Evolutionary conservation across 768 basidiomycete species (phyloP).

Genomic region (Tephrocybe sp.): DNA sequence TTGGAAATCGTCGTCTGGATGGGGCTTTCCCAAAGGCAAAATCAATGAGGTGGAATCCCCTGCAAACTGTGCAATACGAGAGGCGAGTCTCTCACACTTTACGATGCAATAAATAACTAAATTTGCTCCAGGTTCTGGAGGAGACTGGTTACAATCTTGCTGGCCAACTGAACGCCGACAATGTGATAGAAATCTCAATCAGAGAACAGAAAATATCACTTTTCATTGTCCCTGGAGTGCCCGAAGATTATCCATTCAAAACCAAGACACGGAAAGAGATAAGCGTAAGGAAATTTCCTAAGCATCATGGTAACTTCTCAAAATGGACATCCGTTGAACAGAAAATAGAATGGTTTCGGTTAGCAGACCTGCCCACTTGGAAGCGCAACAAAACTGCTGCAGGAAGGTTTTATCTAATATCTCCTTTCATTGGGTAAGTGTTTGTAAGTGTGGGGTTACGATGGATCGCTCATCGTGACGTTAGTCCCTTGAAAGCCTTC

Average conservation of each 20-base stretch:
- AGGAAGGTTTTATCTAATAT: conserved; percentile 92
- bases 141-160: conserved; percentile 94
- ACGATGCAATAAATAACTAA: conserved; percentile 10
- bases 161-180: conserved; percentile 59
- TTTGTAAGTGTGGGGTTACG: not conserved
- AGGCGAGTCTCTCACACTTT: conserved; percentile 52
- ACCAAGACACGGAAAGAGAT: conserved; percentile 98
- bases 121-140: conserved; percentile 73
- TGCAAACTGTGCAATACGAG: conserved; percentile 84
- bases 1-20: conserved; percentile 94
- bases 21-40: conserved; percentile 99
- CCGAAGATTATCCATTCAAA: conserved; percentile 86
- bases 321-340: conserved; percentile 31
- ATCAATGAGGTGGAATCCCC: conserved; percentile 93
- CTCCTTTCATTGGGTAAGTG: conserved; percentile 86
- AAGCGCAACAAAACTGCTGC: conserved; percentile 66
- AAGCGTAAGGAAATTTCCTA: conserved; percentile 85
- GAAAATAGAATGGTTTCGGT: conserved; percentile 96
- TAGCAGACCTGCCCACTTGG: conserved; percentile 93
- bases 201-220: conserved; percentile 90
- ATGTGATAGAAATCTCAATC: conserved; percentile 84
- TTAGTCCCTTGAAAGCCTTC: conserved; percentile 64
- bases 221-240: conserved; percentile 85
- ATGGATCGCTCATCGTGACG: conserved; percentile 7
- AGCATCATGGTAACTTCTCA: conserved; percentile 11